Evolutionary conservation across 2,329 filamentous ascomycete species (phyloP).

Genomic region (Fusarium setosum): DNA sequence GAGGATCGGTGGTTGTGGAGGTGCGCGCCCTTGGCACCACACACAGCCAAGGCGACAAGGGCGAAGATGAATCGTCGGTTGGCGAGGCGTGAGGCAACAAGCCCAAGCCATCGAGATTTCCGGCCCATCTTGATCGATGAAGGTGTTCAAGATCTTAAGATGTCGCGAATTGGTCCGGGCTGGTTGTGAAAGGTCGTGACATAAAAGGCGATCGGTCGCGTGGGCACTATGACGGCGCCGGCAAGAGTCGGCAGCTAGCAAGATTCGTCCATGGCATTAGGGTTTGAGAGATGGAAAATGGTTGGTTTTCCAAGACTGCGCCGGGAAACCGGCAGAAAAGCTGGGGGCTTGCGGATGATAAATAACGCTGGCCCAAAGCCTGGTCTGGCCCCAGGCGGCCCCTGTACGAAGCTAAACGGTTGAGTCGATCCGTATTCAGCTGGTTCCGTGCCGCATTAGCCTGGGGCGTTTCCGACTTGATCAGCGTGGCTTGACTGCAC

Average conservation of each 20-base stretch:
- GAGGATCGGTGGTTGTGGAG: slow-evolving; percentile 47
- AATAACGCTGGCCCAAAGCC: slow-evolving; percentile 19
- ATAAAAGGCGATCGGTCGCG: slow-evolving; percentile 8
- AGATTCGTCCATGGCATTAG: slow-evolving; percentile 17
- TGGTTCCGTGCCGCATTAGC: no score
- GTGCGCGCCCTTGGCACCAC: slow-evolving; percentile 47
- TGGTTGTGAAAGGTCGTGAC: neutral
- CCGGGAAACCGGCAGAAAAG: neutral
- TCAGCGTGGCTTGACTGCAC: no score
- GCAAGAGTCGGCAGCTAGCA: slow-evolving; percentile 5
- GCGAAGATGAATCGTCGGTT: slow-evolving; percentile 48
- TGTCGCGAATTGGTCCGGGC: neutral
- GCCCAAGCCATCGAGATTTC: slow-evolving; percentile 13
- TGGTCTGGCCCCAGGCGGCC: neutral
- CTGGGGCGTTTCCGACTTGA: no score
- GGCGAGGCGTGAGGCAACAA: slow-evolving; percentile 38
- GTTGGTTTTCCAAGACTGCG: neutral
- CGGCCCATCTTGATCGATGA: slow-evolving; percentile 22
- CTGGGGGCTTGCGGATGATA: slow-evolving; percentile 16
- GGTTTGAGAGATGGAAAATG: slow-evolving; percentile 1
- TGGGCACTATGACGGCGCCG: no score
- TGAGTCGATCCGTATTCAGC: no score
- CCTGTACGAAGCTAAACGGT: neutral
- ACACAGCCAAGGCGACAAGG: slow-evolving; percentile 44
- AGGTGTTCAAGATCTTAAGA: neutral